A percentile compares a stretch with the other conserved stretches of the same genome.
phyloP scores from a whole-genome alignment of 2,329 filamentous ascomycete species.

The Orbilia quercus region DNA sequence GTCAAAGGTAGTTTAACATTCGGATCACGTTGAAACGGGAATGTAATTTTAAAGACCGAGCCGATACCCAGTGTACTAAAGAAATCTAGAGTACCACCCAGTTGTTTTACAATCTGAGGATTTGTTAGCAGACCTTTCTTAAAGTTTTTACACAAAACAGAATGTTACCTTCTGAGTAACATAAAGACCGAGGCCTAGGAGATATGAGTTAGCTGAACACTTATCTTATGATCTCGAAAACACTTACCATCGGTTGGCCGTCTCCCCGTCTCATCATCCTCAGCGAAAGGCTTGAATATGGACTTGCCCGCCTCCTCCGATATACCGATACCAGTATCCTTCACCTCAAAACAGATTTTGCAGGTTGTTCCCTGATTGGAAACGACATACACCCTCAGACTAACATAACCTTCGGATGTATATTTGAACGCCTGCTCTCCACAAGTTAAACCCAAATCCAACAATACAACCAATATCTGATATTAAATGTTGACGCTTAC shows the following conservation, averaged over 20 bases:
- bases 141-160: background rate
- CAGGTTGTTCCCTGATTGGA: conserved; percentile 33
- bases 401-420: conserved; percentile 58
- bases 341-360: conserved; percentile 45
- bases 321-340: conserved; percentile 59
- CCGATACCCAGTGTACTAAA: conserved; percentile 52
- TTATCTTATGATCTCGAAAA: background rate
- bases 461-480: background rate
- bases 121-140: background rate
- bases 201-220: background rate
- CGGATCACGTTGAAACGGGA: conserved; percentile 37
- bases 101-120: conserved; percentile 50
- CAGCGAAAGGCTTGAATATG: conserved; percentile 57
- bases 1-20: conserved; percentile 25
- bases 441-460: background rate
- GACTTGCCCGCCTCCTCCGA: conserved; percentile 56
- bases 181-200: conserved; percentile 46
- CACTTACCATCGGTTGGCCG: conserved; percentile 43
- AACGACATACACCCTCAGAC: conserved; percentile 55
- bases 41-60: conserved; percentile 52
- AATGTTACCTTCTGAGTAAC: conserved; percentile 39
- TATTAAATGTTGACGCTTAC: conserved; percentile 22
- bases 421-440: conserved; percentile 58
- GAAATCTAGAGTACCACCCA: conserved; percentile 48
- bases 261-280: conserved; percentile 52